phyloP scores from a whole-genome alignment of 768 basidiomycete genomes.

The Russula olivacea region DNA sequence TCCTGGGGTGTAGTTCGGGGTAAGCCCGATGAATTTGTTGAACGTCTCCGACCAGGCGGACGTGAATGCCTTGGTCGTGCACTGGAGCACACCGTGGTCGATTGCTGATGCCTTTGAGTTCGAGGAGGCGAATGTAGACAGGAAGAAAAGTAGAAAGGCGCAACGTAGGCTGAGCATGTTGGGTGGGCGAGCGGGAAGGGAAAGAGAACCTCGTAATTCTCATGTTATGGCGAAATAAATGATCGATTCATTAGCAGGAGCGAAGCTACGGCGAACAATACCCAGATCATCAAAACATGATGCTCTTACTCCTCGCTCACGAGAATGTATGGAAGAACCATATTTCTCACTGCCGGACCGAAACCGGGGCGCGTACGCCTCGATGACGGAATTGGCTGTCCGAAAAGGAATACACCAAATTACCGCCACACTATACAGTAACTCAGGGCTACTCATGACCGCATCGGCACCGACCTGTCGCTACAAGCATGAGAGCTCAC shows the following conservation, averaged over 20 bases:
- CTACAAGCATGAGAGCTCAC: not conserved
- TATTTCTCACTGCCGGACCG: too few species aligned
- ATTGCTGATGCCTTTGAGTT: not conserved
- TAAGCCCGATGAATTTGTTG: constrained; percentile 15
- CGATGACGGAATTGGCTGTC: constrained; percentile 4
- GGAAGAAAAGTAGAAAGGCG: not conserved
- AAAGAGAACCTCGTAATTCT: not conserved
- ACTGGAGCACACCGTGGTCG: constrained; percentile 18
- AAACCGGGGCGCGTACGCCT: not conserved
- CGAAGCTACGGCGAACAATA: constrained; percentile 10
- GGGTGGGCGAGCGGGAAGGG: not conserved
- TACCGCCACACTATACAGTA: not conserved
- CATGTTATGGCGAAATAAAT: not conserved
- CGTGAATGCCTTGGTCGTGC: constrained; percentile 21
- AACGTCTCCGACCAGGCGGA: constrained; percentile 17
- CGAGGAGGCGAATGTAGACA: constrained; percentile 2
- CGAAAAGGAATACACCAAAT: not conserved
- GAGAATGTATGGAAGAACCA: not conserved
- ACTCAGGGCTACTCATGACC: not conserved
- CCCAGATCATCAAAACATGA: not conserved
- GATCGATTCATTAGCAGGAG: not conserved
- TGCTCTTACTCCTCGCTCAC: constrained; percentile 8
- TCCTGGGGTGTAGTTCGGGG: constrained; percentile 11
- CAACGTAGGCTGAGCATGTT: constrained; percentile 2
- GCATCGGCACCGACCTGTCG: not conserved